Base-by-base conservation (phyloP, 225 moss, liverwort and hornwort species). In the Rhytidiadelphus loreus region DNA sequence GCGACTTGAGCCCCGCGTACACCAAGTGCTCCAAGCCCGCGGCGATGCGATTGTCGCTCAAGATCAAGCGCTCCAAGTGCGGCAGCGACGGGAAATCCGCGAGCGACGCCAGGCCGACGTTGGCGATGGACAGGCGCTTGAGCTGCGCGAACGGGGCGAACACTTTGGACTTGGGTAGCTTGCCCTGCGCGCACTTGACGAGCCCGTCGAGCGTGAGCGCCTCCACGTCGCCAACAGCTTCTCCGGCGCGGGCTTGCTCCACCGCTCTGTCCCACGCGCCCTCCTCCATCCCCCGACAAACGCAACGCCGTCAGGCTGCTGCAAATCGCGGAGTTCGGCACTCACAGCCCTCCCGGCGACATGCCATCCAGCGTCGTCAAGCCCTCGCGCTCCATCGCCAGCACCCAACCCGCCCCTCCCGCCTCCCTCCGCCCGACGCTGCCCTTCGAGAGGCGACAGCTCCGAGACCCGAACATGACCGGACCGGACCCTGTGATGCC, bases 21-120 rank as follows among this genome's bases (percentile, higher is more conserved):
- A 96, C 95, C 88, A 96, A 89, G 84, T 95, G 95, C 94, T 96
- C 96, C 89, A 96, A 87, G 15, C 95, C 95, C 44, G 92, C 95
- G 17, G 93, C 92, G 65, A 96, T 96, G 70, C 95, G 95, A 88
- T 96, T 96, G 87, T 96, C 96, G 85, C 95, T 96, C 89, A 96
- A 85, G 64, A 93, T 92, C 86, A 96, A 87, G 75, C 92, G 92
- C 89, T 96, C 95, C 89, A 96, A 64, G 80, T 87, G 92, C 77
- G 96, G 93, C 68, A 96, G 75, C 70, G 91, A 85, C 9, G 96
- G 96, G 46, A 96, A 96, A 94, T 96, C 94, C 57, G 89, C 93
- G 56, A 96, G 92, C 16, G 95, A 95, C 17, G 96, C 91, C 75
- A 96, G 85, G 14, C 95, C 95, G 28, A 96, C 96, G 91, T 95